Percentiles rank a stretch among this genome's conserved stretches.
phyloP scores from a whole-genome alignment of 75 land plant species.

The Gnetum montanum region DNA sequence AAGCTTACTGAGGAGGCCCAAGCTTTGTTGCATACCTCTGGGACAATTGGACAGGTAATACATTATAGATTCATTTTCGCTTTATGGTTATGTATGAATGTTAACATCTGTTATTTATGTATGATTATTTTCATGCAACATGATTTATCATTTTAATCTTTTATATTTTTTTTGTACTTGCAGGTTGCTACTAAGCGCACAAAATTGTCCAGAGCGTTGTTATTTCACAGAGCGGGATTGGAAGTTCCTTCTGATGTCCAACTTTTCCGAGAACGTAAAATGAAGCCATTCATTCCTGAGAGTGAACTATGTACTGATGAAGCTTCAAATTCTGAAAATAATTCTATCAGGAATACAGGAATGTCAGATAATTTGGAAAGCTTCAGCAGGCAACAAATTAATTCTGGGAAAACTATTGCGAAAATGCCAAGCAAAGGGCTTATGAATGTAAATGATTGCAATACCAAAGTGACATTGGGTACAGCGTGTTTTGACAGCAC shows the following conservation, averaged over 20 bases:
- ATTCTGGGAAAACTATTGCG: no score
- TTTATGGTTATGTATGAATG: background rate
- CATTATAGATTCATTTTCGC: background rate
- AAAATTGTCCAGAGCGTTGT: constrained; percentile 52
- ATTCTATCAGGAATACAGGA: no score
- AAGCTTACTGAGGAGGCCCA: constrained; percentile 44
- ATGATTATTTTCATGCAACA: background rate
- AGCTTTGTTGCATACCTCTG: constrained; percentile 45
- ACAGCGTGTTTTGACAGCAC: no score
- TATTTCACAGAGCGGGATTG: constrained; percentile 59
- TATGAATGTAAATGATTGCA: no score
- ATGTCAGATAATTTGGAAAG: no score
- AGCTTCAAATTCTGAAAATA: no score
- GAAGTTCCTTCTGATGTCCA: constrained; percentile 40
- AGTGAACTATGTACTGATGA: no score
- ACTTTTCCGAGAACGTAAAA: constrained; percentile 29
- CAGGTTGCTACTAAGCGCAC: constrained; percentile 55
- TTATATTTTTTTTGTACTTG: background rate
- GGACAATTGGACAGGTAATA: constrained; percentile 69
- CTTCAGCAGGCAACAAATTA: no score
- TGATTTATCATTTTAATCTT: background rate
- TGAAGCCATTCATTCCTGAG: no score
- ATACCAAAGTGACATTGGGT: no score
- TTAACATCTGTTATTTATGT: background rate
- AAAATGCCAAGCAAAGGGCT: no score